A percentile compares a stretch with the other conserved stretches of the same genome.
These are phyloP conservation scores for Rhizoclosmatium sp. DNA, from an alignment of 192 early-diverging fungal genomes.

Conservation along the genomic window DNA sequence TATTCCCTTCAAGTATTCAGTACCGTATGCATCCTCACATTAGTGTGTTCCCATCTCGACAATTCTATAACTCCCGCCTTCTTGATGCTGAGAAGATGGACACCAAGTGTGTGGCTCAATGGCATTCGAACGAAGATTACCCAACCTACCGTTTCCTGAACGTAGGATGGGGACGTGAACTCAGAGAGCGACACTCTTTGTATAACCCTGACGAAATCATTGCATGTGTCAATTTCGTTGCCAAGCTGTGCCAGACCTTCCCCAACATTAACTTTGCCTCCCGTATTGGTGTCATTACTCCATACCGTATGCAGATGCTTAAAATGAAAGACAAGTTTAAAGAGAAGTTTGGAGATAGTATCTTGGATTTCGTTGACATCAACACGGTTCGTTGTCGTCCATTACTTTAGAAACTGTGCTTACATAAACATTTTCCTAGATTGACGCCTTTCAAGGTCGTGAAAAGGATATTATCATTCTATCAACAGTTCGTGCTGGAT, in stretches of 20 bases:
- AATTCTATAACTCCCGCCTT: constrained; percentile 83
- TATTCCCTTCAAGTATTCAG: constrained; percentile 70
- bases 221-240: constrained; percentile 75
- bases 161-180: constrained; percentile 70
- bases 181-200: constrained; percentile 65
- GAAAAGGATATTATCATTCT: constrained; percentile 98
- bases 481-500: constrained; percentile 85
- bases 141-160: constrained; percentile 85
- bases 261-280: constrained; percentile 64
- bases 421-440: constrained; percentile 29
- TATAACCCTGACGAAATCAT: constrained; percentile 83
- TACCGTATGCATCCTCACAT: constrained; percentile 98
- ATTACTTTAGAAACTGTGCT: constrained; percentile 17
- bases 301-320: constrained; percentile 87
- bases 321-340: constrained; percentile 74
- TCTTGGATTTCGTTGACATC: constrained; percentile 82
- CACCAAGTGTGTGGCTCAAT: constrained; percentile 65
- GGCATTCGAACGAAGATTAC: constrained; percentile 73
- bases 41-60: constrained; percentile 75
- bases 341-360: constrained; percentile 64
- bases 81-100: constrained; percentile 78
- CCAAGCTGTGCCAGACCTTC: constrained; percentile 65
- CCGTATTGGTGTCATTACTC: constrained; percentile 88
- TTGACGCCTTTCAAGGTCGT: constrained; percentile 96
- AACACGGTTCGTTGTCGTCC: constrained; percentile 73